Percentiles rank a stretch among this genome's conserved stretches.
Evolutionary conservation across 2,329 filamentous ascomycete species (phyloP).

Genomic region (Neonectria faginata): DNA sequence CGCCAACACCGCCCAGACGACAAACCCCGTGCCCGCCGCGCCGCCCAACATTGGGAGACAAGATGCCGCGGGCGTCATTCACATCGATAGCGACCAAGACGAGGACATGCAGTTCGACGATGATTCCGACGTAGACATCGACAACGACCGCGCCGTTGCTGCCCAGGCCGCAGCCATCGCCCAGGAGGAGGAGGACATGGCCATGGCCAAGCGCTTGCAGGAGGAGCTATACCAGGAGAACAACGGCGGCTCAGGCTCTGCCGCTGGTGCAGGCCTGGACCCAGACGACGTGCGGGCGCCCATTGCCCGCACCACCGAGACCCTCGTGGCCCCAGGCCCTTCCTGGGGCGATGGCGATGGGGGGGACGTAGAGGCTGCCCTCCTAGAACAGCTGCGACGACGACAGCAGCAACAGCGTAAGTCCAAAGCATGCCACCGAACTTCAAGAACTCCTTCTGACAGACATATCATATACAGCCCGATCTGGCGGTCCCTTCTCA

Average conservation of each 20-base stretch:
- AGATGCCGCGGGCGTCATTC: slow-evolving; percentile 63
- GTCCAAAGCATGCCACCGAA: slow-evolving; percentile 21
- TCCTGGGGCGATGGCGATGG: slow-evolving; percentile 63
- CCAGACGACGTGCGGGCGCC: slow-evolving; percentile 83
- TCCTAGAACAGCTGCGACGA: slow-evolving; percentile 74
- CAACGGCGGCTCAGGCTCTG: slow-evolving; percentile 50
- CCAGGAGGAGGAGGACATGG: slow-evolving; percentile 87
- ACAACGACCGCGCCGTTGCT: slow-evolving; percentile 55
- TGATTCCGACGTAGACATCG: slow-evolving; percentile 53
- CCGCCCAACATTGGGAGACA: slow-evolving; percentile 47
- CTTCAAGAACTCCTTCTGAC: background rate
- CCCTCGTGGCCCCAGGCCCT: slow-evolving; percentile 78
- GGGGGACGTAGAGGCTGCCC: slow-evolving; percentile 66
- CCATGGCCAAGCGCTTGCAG: slow-evolving; percentile 90
- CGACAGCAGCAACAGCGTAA: slow-evolving; percentile 49
- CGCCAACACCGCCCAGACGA: slow-evolving; percentile 32
- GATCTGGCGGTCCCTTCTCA: slow-evolving; percentile 52
- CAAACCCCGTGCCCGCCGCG: slow-evolving; percentile 47
- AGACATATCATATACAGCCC: slow-evolving; percentile 32
- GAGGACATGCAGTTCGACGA: slow-evolving; percentile 56
- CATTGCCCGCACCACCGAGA: slow-evolving; percentile 91
- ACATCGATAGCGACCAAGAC: slow-evolving; percentile 63
- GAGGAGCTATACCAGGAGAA: slow-evolving; percentile 84
- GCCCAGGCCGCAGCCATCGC: slow-evolving; percentile 58
- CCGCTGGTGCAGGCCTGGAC: slow-evolving; percentile 58